Evolutionary conservation across 257 asterid genomes (phyloP).

Genomic region (Verbascum thapsus): DNA sequence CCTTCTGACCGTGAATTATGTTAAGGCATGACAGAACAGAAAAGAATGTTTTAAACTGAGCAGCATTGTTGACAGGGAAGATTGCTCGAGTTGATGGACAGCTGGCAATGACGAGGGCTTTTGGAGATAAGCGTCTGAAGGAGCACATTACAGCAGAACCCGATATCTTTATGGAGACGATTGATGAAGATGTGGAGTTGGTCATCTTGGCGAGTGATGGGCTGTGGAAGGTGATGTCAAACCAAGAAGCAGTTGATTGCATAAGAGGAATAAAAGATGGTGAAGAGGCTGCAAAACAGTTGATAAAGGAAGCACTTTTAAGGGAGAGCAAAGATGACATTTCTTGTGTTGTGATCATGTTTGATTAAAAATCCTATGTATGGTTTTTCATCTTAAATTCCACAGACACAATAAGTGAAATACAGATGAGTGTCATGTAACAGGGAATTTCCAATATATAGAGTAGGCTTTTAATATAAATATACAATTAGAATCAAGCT

Average conservation of each 20-base stretch:
- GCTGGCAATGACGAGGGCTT: constrained; percentile 61
- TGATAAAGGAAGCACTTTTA: constrained; percentile 42
- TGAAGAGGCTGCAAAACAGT: constrained; percentile 38
- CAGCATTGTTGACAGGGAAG: too few species aligned
- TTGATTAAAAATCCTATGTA: constrained; percentile 15
- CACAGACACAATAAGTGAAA: too few species aligned
- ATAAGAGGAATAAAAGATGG: constrained; percentile 32
- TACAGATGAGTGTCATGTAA: too few species aligned
- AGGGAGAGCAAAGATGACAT: constrained; percentile 49
- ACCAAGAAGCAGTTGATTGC: constrained; percentile 46
- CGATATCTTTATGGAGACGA: constrained; percentile 22
- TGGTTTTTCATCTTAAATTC: too few species aligned
- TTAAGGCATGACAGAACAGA: too few species aligned
- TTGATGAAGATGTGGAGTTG: constrained; percentile 29
- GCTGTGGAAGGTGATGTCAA: constrained; percentile 62
- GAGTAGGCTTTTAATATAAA: too few species aligned
- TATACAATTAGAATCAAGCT: too few species aligned
- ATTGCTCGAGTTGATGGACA: constrained; percentile 53
- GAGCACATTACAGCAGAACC: constrained; percentile 52
- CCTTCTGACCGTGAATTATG: too few species aligned
- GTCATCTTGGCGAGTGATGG: constrained; percentile 62
- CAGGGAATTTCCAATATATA: too few species aligned
- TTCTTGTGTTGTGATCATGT: constrained; percentile 46
- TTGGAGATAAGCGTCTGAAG: constrained; percentile 52
- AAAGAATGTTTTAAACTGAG: too few species aligned